phyloP scores from a whole-genome alignment of 192 early-diverging fungal species.

The Coemansia sp. region DNA sequence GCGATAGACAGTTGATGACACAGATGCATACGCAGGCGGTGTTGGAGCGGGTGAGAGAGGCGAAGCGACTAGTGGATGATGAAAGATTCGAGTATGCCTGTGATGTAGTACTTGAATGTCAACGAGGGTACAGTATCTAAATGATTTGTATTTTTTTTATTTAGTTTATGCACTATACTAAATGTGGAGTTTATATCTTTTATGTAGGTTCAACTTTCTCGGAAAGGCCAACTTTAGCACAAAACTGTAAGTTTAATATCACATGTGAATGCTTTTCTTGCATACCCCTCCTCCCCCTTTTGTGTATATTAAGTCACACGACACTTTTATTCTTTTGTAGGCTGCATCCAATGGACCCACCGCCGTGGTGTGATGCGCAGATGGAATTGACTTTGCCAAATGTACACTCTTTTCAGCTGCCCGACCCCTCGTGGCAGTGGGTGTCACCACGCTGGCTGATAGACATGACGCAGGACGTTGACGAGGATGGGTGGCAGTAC shows the following conservation, averaged over 20 bases:
- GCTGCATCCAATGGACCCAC: constrained; percentile 57
- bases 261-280: constrained; percentile 2
- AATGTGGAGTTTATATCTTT: background rate
- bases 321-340: constrained; percentile 19
- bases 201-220: constrained; percentile 54
- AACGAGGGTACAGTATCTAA: constrained; percentile 43
- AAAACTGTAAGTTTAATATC: constrained; percentile 42
- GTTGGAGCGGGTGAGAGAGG: constrained; percentile 31
- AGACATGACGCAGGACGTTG: constrained; percentile 59
- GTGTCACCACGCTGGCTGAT: constrained; percentile 60
- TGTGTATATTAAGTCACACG: constrained; percentile 8
- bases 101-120: constrained; percentile 54
- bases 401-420: constrained; percentile 60
- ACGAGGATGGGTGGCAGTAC: constrained; percentile 62
- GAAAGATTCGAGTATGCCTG: constrained; percentile 43
- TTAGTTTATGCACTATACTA: background rate
- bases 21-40: constrained; percentile 28
- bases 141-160: too few species aligned
- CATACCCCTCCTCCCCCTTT: background rate
- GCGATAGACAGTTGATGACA: constrained; percentile 31
- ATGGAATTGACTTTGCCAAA: constrained; percentile 54
- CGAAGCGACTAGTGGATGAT: constrained; percentile 43
- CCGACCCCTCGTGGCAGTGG: constrained; percentile 59
- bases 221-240: constrained; percentile 55
- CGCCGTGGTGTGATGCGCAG: constrained; percentile 54